Conservation (phyloP, 177 flowering plant species). For the Vitis hybrid region DNA sequence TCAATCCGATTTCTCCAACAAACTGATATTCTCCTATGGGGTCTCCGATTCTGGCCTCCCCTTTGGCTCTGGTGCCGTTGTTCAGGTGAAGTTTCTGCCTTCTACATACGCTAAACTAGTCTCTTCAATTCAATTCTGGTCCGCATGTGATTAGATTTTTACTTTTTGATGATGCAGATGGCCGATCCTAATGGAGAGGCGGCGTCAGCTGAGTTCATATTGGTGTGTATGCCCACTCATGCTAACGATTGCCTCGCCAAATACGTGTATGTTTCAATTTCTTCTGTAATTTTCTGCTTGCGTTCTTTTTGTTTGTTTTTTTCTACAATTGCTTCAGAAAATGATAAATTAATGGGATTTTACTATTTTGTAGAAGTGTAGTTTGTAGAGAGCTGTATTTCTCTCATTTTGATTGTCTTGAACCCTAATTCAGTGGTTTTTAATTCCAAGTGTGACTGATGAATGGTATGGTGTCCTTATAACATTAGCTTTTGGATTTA, state of each 20-base stretch:
- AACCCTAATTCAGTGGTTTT: too few relatives aligned
- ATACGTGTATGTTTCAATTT: slow-evolving; percentile 55
- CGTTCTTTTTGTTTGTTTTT: neutral
- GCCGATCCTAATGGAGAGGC: slow-evolving; percentile 39
- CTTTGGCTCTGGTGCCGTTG: slow-evolving; percentile 64
- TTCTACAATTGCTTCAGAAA: too few relatives aligned
- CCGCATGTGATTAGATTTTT: neutral
- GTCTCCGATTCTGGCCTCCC: slow-evolving; percentile 75
- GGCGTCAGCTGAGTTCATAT: slow-evolving; percentile 42
- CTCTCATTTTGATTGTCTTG: too few relatives aligned
- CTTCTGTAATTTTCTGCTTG: neutral
- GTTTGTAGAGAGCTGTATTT: too few relatives aligned
- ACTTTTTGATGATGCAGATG: slow-evolving; percentile 25
- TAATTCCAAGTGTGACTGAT: too few relatives aligned
- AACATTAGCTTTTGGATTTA: too few relatives aligned
- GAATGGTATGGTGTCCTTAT: too few relatives aligned
- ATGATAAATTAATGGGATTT: too few relatives aligned
- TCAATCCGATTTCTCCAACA: slow-evolving; percentile 58
- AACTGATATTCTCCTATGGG: slow-evolving; percentile 55
- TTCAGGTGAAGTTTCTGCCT: slow-evolving; percentile 45
- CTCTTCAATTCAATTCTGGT: neutral
- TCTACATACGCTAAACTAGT: neutral
- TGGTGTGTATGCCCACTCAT: slow-evolving; percentile 39
- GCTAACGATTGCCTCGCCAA: slow-evolving; percentile 46
- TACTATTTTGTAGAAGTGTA: too few relatives aligned